Evolutionary conservation across 495 filamentous ascomycete species (phyloP).

Genomic region (Delitschia confertaspora): DNA sequence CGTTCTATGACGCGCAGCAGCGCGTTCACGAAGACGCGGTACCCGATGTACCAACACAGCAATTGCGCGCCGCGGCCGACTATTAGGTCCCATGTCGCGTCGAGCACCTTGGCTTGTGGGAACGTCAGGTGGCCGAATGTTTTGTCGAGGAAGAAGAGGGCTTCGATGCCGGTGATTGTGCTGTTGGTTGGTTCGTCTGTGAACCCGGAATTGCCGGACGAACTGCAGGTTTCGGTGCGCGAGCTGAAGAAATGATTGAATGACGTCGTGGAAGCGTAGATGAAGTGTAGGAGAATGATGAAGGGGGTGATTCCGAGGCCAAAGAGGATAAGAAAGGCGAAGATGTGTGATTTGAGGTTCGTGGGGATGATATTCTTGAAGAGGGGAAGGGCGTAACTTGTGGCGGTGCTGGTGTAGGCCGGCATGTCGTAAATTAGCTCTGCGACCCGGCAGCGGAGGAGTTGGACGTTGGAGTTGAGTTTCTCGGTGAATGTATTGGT

Average conservation of each 20-base stretch:
- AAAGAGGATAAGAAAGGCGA: background rate
- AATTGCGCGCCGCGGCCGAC: slow-evolving; percentile 12
- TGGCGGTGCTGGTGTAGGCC: no score
- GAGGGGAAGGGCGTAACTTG: background rate
- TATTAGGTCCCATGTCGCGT: slow-evolving; percentile 10
- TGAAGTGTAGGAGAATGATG: background rate
- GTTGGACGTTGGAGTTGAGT: no score
- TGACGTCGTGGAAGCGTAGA: background rate
- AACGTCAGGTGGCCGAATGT: slow-evolving; percentile 9
- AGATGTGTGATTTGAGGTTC: background rate
- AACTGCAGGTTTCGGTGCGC: background rate
- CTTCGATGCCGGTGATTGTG: background rate
- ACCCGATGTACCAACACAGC: slow-evolving; percentile 5
- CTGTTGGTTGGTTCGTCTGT: background rate
- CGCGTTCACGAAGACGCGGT: slow-evolving; percentile 11
- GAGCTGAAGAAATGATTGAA: background rate
- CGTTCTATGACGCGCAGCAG: slow-evolving; percentile 13
- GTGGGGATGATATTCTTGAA: background rate
- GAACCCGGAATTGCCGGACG: background rate
- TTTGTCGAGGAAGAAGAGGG: background rate
- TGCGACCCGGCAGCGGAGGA: no score
- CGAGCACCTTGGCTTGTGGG: slow-evolving; percentile 11
- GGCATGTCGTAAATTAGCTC: no score
- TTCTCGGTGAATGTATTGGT: no score
- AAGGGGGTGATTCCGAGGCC: background rate